phyloP scores from a whole-genome alignment of 176 grass and related monocot genomes.

The Echinochloa phyllopogon region DNA sequence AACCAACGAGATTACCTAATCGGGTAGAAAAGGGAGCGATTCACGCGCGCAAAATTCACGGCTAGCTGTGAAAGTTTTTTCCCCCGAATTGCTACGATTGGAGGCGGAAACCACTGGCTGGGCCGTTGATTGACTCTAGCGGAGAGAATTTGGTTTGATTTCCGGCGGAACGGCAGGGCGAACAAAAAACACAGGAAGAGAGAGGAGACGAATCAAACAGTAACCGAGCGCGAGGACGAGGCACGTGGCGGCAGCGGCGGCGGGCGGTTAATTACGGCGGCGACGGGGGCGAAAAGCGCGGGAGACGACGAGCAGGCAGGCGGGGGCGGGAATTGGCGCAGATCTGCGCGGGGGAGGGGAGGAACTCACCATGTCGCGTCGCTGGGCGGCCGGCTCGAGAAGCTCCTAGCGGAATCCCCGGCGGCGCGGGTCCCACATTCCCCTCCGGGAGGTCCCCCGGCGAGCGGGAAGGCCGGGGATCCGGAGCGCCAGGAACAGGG shows the following conservation, averaged over 20 bases:
- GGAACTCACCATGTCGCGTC: conserved; percentile 54
- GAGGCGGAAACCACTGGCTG: background rate
- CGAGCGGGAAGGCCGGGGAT: conserved; percentile 25
- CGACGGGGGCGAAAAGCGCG: background rate
- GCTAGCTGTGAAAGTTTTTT: background rate
- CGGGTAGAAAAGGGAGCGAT: background rate
- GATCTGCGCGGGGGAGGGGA: background rate
- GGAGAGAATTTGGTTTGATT: background rate
- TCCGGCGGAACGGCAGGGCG: background rate
- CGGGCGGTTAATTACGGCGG: background rate
- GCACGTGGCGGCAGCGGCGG: background rate
- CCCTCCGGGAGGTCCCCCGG: conserved; percentile 34
- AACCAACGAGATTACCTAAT: conserved; percentile 8
- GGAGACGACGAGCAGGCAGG: background rate
- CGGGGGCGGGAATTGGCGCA: background rate
- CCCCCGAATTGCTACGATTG: background rate
- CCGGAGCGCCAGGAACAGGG: background rate
- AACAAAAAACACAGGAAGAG: background rate
- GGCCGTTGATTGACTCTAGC: background rate
- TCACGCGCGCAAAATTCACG: background rate
- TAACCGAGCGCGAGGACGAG: background rate
- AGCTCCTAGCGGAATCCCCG: conserved; percentile 17
- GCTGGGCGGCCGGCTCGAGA: background rate
- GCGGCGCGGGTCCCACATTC: conserved; percentile 59
- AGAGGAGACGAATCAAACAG: conserved; percentile 35